Evolutionary conservation across 768 basidiomycete species (phyloP).

Genomic region (Naganishia onofrii): DNA sequence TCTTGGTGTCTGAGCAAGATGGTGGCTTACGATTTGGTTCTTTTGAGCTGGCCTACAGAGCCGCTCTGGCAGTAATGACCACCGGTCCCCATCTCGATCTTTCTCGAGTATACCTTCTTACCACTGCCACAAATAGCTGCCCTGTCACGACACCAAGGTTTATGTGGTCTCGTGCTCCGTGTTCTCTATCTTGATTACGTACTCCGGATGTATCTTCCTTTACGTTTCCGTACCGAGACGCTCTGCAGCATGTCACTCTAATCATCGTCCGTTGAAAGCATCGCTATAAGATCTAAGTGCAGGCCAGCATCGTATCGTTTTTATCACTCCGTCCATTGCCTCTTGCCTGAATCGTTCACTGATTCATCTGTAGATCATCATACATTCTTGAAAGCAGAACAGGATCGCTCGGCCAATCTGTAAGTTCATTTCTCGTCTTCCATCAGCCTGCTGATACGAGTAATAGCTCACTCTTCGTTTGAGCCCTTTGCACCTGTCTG

Average conservation of each 20-base stretch:
- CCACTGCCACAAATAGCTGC: neutral
- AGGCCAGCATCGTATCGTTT: too few relatives aligned
- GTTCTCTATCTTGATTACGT: conserved; percentile 14
- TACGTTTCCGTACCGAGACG: too few relatives aligned
- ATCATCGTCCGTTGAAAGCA: too few relatives aligned
- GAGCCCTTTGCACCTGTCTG: too few relatives aligned
- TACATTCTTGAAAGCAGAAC: neutral
- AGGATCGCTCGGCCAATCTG: neutral
- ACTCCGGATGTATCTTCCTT: conserved; percentile 1
- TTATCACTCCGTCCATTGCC: neutral
- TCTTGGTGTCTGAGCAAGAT: too few relatives aligned
- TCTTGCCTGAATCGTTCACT: neutral
- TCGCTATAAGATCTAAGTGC: too few relatives aligned
- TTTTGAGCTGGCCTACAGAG: too few relatives aligned
- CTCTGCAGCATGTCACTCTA: too few relatives aligned
- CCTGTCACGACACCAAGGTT: neutral
- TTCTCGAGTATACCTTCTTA: neutral
- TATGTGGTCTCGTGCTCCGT: neutral
- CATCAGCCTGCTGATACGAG: neutral
- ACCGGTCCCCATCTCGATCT: neutral
- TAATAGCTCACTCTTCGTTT: neutral
- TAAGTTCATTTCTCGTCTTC: neutral
- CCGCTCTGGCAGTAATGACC: too few relatives aligned
- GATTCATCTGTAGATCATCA: neutral
- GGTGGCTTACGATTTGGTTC: too few relatives aligned